Conservation (phyloP, 1,139 yeast genomes). For the Diutina rugosa region DNA sequence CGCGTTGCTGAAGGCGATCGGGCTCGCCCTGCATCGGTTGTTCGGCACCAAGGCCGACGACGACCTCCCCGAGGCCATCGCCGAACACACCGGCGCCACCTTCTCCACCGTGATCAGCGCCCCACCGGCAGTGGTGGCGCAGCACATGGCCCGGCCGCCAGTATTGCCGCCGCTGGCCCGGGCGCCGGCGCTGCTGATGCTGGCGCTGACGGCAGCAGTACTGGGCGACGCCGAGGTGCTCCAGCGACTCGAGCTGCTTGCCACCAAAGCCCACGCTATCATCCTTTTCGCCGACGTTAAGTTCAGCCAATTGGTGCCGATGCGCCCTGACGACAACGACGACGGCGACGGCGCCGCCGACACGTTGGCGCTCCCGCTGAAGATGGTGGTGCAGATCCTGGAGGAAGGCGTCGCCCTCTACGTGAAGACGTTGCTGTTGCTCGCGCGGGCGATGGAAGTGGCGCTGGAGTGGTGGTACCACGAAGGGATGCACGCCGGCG, state of each 20-base stretch:
- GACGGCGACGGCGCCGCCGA: constrained; percentile 23
- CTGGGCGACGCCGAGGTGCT: constrained; percentile 22
- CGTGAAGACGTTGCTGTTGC: constrained; percentile 66
- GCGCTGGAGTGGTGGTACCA: constrained; percentile 86
- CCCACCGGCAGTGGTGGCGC: neutral
- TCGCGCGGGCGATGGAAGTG: constrained; percentile 74
- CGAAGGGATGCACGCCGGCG: constrained; percentile 6
- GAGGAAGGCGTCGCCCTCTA: constrained; percentile 81
- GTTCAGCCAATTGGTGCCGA: constrained; percentile 69
- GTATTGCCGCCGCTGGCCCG: neutral
- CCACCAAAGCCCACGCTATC: constrained; percentile 85
- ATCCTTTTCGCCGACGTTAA: constrained; percentile 86
- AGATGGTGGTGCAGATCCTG: constrained; percentile 46
- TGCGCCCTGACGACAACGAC: constrained; percentile 50
- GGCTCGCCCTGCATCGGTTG: constrained; percentile 75
- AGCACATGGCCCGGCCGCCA: neutral
- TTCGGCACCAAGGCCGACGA: constrained; percentile 37
- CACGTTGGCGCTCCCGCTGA: constrained; percentile 32
- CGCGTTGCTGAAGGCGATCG: constrained; percentile 79
- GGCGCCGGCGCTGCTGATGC: neutral
- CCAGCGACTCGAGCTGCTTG: constrained; percentile 54
- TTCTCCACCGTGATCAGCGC: neutral
- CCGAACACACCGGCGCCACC: neutral
- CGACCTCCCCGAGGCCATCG: neutral
- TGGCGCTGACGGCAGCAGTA: neutral